phyloP scores from a whole-genome alignment of 2,329 filamentous ascomycete species.

The Hypomyces perniciosus region DNA sequence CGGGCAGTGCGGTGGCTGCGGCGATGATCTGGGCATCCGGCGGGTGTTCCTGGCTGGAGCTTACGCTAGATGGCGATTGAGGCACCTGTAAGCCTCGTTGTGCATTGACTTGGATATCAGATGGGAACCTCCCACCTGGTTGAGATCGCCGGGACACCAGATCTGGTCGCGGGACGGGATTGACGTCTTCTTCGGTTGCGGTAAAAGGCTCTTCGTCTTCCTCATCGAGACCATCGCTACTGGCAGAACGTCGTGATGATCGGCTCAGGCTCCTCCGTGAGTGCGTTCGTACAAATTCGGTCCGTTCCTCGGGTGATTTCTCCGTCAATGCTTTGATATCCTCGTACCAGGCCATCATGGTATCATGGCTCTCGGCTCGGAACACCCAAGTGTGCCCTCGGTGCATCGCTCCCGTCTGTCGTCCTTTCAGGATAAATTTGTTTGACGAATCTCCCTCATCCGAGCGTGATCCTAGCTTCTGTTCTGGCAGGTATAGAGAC shows the following conservation, averaged over 20 bases:
- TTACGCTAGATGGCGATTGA: conserved; percentile 75
- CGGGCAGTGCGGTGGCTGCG: conserved; percentile 49
- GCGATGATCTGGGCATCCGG: conserved; percentile 54
- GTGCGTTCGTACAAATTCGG: conserved; percentile 78
- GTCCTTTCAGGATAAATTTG: conserved; percentile 96
- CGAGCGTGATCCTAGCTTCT: conserved; percentile 91
- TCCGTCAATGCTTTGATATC: conserved; percentile 88
- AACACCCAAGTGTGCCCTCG: conserved; percentile 71
- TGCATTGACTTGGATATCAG: conserved; percentile 77
- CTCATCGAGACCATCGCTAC: conserved; percentile 75
- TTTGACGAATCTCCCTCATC: conserved; percentile 76
- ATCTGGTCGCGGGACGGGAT: conserved; percentile 44
- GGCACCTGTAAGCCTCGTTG: conserved; percentile 74
- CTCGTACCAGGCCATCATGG: conserved; percentile 95
- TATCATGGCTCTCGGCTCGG: conserved; percentile 71
- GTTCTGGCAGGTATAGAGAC: conserved; percentile 91
- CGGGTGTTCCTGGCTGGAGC: conserved; percentile 51
- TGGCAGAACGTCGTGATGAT: conserved; percentile 54
- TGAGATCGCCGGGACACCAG: conserved; percentile 61
- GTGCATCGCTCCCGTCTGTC: conserved; percentile 89
- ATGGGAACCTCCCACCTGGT: conserved; percentile 95
- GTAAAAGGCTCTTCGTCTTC: conserved; percentile 61
- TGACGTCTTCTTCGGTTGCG: conserved; percentile 39
- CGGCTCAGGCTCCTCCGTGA: conserved; percentile 73
- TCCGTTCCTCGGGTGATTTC: conserved; percentile 80